phyloP scores from a whole-genome alignment of 2,329 filamentous ascomycete genomes.

The Scedosporium dehoogii region DNA sequence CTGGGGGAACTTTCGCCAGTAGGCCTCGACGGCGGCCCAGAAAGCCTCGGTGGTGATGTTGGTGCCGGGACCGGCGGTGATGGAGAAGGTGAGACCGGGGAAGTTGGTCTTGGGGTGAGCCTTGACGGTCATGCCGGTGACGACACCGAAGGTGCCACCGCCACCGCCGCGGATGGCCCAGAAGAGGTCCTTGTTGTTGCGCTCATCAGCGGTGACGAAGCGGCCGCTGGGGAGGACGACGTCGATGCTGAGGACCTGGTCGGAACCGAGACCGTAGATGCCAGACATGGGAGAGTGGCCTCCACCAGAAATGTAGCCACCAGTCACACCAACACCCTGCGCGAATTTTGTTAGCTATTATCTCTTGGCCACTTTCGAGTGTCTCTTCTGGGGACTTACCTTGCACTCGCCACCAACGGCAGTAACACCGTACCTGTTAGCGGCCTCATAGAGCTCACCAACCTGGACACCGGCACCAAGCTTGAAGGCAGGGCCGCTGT shows the following conservation, averaged over 20 bases:
- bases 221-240: constrained; percentile 43
- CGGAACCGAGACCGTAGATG: constrained; percentile 47
- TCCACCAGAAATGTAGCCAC: constrained; percentile 51
- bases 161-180: constrained; percentile 55
- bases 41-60: constrained; percentile 26
- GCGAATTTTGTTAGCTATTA: not conserved
- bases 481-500: constrained; percentile 40
- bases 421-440: constrained; percentile 31
- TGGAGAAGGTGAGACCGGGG: constrained; percentile 32
- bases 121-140: constrained; percentile 44
- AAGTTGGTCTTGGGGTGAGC: constrained; percentile 33
- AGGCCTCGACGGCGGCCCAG: constrained; percentile 36
- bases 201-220: constrained; percentile 34
- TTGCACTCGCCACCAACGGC: constrained; percentile 44
- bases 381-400: not conserved
- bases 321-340: constrained; percentile 43
- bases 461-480: constrained; percentile 44
- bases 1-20: constrained; percentile 27
- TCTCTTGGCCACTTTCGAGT: too few relatives aligned
- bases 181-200: constrained; percentile 45
- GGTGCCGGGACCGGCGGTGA: constrained; percentile 22
- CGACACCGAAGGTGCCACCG: constrained; percentile 47
- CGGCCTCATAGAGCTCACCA: constrained; percentile 40
- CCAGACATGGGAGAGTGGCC: constrained; percentile 46
- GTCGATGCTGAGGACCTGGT: constrained; percentile 46